phyloP scores from a whole-genome alignment of 345 rosid species.

The Triadica sebifera region DNA sequence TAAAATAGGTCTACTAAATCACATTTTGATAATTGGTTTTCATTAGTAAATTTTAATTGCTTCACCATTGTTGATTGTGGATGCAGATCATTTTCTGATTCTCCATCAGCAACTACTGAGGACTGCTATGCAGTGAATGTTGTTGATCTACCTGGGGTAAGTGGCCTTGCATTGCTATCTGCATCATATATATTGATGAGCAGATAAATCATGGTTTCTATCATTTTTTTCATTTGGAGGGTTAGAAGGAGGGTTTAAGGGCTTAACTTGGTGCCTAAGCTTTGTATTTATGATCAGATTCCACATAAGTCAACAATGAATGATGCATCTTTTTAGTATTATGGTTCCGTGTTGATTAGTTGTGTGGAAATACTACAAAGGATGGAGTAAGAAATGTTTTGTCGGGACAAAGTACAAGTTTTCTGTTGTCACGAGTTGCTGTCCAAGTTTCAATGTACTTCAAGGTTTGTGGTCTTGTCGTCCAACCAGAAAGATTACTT shows the following conservation, averaged over 20 bases:
- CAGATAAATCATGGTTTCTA: background rate
- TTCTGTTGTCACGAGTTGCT: background rate
- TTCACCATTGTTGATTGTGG: background rate
- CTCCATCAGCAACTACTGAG: constrained; percentile 38
- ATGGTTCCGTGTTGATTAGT: background rate
- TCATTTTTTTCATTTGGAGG: background rate
- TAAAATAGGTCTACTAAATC: background rate
- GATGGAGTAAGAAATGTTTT: background rate
- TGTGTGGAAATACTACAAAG: constrained; percentile 3
- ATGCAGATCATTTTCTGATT: constrained; percentile 61
- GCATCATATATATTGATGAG: background rate
- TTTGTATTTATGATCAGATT: background rate
- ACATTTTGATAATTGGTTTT: background rate
- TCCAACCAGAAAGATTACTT: too few species aligned
- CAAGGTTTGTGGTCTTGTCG: background rate
- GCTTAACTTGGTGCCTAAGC: background rate
- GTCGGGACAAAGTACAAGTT: background rate
- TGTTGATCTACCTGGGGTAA: constrained; percentile 75
- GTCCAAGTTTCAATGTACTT: background rate
- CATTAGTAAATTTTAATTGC: background rate
- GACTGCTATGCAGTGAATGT: constrained; percentile 68
- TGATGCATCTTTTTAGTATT: background rate
- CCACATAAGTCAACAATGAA: background rate
- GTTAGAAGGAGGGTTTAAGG: background rate
- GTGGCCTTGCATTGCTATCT: constrained; percentile 22